Percentiles rank a stretch among this genome's conserved stretches.
phyloP scores from a whole-genome alignment of 805 yeast genomes.

The Brettanomyces bruxellensis region DNA sequence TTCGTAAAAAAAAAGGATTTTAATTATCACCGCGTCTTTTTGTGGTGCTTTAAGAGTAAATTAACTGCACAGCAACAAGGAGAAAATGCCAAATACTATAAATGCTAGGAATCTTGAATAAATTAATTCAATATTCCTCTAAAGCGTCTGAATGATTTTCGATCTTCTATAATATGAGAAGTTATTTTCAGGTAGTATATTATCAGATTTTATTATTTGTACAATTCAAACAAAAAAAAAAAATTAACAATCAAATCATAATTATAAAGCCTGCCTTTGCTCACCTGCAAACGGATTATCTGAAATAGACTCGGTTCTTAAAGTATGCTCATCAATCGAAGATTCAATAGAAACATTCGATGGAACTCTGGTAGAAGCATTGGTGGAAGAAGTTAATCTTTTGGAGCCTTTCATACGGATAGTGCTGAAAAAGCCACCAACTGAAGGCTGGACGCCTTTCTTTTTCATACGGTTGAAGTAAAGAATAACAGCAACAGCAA shows the following conservation, averaged over 20 bases:
- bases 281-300: background rate
- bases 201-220: background rate
- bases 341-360: background rate
- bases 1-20: too few relatives aligned
- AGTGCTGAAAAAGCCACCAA: slow-evolving; percentile 9
- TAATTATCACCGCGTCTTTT: too few relatives aligned
- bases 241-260: background rate
- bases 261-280: background rate
- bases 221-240: background rate
- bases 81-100: too few relatives aligned
- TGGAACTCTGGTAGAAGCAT: too few relatives aligned
- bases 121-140: too few relatives aligned
- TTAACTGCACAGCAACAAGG: too few relatives aligned
- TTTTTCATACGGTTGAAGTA: slow-evolving; percentile 22
- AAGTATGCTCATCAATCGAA: background rate
- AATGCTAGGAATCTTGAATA: too few relatives aligned
- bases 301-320: background rate
- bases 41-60: too few relatives aligned
- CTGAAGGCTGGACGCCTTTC: slow-evolving; percentile 3
- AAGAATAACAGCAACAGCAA: slow-evolving; percentile 23
- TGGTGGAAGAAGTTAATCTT: slow-evolving; percentile 4
- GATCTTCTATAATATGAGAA: too few relatives aligned
- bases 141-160: too few relatives aligned
- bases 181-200: too few relatives aligned
- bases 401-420: slow-evolving; percentile 8